Evolutionary conservation across 495 filamentous ascomycete genomes (phyloP), one percentile per base, ranked within the genome.

Genomic region (Penicillium mononematosum): DNA sequence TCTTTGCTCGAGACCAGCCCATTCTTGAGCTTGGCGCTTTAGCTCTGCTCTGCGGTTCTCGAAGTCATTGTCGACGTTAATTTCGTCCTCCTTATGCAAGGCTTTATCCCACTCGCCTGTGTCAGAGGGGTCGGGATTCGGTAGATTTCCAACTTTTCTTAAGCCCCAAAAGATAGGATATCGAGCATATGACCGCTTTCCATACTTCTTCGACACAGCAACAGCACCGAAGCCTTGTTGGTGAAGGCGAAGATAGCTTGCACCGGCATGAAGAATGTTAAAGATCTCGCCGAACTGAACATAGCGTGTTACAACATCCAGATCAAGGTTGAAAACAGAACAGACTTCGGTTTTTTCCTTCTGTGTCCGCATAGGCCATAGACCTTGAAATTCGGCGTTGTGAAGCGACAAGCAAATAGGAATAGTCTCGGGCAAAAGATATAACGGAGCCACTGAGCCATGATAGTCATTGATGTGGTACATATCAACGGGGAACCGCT

Each of bases 381-480:
- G 73, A 42, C 86, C 85, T 61, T 89, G 87, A 60, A 89, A 89
- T 67, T 91, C 86, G 34, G 85, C 88, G 58, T 90, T 86, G 68
- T 86, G 83, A 17, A 84, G 78, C n/a, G 78, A 83, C 3, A 80
- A 64, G 43, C 73, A 78, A 12, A 72, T 63, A 1, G 77, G 79
- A 43, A 79, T 64, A 1, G 75, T 86, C 38, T 81, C 71, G 14
- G 88, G 88, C 5, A 90, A 76, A 17, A 89, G 76, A 57, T 91
- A 87, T 7, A 91, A 73, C 11, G 86, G 87, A 38, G 88, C 88
- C 6, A 87, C 70, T 17, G 88, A 85, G 31, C 88, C 88, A 57
- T 91, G 88, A 65, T 90, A 91, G 66, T 91, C 88, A 68, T 91
- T 91, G 64, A 90, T 86, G 66, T 91, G 88, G 64, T 91, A 91